Conservation (phyloP, 805 yeast genomes). For the Yamadazyma paraphyllophila region DNA sequence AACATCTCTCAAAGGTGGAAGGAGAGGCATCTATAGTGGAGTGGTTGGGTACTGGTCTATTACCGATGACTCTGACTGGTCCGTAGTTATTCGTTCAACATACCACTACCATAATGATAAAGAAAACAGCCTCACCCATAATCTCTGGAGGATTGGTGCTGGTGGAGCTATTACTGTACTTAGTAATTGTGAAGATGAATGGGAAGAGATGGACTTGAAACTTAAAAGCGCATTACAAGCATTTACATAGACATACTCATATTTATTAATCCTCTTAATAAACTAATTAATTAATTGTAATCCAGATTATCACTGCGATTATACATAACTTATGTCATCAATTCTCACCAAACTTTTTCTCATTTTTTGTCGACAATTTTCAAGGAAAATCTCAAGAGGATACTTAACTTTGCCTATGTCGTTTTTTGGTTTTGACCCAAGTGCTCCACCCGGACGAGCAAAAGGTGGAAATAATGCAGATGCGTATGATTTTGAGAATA, state of each 20-base stretch:
- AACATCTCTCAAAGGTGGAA: conserved; percentile 32
- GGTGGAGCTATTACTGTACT: conserved; percentile 97
- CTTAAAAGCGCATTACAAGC: conserved; percentile 77
- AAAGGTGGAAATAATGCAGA: conserved; percentile 21
- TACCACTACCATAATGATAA: conserved; percentile 59
- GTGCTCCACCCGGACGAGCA: conserved; percentile 29
- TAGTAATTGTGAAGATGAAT: conserved; percentile 79
- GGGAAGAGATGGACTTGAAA: conserved; percentile 87
- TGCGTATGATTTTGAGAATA: conserved; percentile 74
- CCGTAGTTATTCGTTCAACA: conserved; percentile 86
- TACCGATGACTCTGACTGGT: conserved; percentile 89
- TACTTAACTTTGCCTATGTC: conserved; percentile 45
- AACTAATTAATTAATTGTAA: not conserved
- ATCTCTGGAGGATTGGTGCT: conserved; percentile 86
- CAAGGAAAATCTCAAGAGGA: not conserved
- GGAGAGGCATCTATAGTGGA: conserved; percentile 90
- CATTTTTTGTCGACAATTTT: conserved; percentile 8
- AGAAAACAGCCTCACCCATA: conserved; percentile 19
- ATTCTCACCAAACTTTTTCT: conserved; percentile 1
- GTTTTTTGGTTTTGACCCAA: conserved; percentile 63
- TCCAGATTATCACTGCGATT: not conserved
- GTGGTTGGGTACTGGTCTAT: conserved; percentile 94
- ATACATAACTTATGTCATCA: conserved; percentile 1
- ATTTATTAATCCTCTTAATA: not conserved
- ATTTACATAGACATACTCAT: conserved; percentile 30